phyloP scores from a whole-genome alignment of 768 basidiomycete species.

The Polyporus arcularius region DNA sequence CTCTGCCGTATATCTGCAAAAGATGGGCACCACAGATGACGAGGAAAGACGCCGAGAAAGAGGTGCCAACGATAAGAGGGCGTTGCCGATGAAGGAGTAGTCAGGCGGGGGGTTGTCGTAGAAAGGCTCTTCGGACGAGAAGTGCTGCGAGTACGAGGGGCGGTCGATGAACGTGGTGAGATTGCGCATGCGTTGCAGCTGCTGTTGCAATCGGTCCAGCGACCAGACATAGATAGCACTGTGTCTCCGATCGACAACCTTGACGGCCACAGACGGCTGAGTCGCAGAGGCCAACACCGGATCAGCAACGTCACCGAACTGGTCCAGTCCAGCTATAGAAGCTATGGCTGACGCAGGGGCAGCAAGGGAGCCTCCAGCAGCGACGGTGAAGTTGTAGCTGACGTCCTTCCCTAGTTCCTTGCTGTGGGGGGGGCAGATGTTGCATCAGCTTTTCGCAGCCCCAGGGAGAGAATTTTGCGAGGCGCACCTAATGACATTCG shows the following conservation, averaged over 20 bases:
- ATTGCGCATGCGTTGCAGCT: slow-evolving; percentile 92
- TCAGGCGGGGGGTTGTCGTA: slow-evolving; percentile 85
- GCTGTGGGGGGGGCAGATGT: slow-evolving; percentile 41
- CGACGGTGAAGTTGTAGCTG: slow-evolving; percentile 88
- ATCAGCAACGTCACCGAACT: slow-evolving; percentile 93
- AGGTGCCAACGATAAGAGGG: slow-evolving; percentile 78
- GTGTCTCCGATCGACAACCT: slow-evolving; percentile 87
- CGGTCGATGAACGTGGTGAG: slow-evolving; percentile 86
- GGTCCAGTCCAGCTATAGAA: slow-evolving; percentile 82
- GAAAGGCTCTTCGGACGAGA: slow-evolving; percentile 92
- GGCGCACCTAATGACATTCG: slow-evolving; percentile 84
- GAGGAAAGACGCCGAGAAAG: slow-evolving; percentile 77
- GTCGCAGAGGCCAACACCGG: slow-evolving; percentile 69
- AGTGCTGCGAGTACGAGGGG: slow-evolving; percentile 92
- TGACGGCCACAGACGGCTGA: slow-evolving; percentile 85
- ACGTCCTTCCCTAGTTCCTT: slow-evolving; percentile 87
- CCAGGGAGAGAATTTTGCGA: background rate
- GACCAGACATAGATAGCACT: slow-evolving; percentile 93
- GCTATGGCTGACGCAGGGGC: slow-evolving; percentile 83
- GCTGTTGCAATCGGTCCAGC: slow-evolving; percentile 82
- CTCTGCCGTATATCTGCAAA: slow-evolving; percentile 91
- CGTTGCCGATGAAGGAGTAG: slow-evolving; percentile 92
- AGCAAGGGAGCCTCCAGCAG: slow-evolving; percentile 78
- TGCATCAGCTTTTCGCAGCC: background rate
- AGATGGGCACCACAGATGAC: slow-evolving; percentile 80